Evolutionary conservation across 108 stramenopile species (phyloP), one percentile per base, ranked within the genome.

Genomic region (Pseudonitzschia delicatissima): DNA sequence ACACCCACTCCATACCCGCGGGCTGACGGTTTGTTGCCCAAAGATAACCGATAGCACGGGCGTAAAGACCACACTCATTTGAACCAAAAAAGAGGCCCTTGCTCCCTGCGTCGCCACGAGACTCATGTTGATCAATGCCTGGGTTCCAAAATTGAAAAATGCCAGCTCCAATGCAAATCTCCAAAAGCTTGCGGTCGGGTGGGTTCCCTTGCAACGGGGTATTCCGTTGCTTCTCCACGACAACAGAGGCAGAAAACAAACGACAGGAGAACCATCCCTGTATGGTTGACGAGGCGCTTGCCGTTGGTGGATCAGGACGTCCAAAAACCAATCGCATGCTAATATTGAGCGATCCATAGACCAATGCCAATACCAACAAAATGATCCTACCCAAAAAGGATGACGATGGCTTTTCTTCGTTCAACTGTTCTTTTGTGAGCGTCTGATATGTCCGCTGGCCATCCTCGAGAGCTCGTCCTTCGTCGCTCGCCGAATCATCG

Each of bases 21-120:
- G 20, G 47, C 23, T 18, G 4, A 48, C 47, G 7, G 3, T 2
- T 21, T 48, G 47, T 2, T 48, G 20, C 21, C 47, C 47, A 9
- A 48, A 7, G 20, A 48, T 18, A 21, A 48, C 47, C 40, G 86
- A 87, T 20, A 87, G 67, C 4, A 82, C 45, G 11, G 86, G 86
- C 1, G 86, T 87, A 68, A 81, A 71, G 23, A 87, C 82, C 15
- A 87, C 82, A 49, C 81, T 84, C 17, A 71, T 82, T 66, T 83
- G 81, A 23, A 80, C 81, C 13, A 87, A 76, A 51, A 87, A 87
- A 33, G 82, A 64, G 25, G 82, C 86, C 32, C 86, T 48, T 2
- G 86, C 82, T 40, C 81, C 74, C 11, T 77, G 64, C 47, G 73
- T 82, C n/a, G 57, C 52, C 7, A 82, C 60, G 0, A 87, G 66